Evolutionary conservation across 257 asterid species (phyloP).

Genomic region (Gentiana macrophylla): DNA sequence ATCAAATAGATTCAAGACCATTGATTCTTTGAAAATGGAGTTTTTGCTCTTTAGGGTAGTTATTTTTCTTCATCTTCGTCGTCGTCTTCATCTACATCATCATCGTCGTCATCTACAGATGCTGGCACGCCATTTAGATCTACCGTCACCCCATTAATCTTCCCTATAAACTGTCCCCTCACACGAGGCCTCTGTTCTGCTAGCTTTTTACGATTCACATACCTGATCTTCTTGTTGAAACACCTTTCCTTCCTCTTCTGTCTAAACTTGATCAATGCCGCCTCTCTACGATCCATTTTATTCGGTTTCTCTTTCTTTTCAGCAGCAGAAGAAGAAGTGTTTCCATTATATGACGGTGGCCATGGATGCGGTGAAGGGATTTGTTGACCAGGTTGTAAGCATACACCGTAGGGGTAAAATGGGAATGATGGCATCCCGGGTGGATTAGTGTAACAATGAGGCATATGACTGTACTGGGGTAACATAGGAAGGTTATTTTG

Average conservation of each 20-base stretch:
- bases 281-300: slow-evolving; percentile 73
- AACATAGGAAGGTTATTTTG: slow-evolving; percentile 33
- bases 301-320: slow-evolving; percentile 24
- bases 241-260: slow-evolving; percentile 91
- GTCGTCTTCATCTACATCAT: slow-evolving; percentile 26
- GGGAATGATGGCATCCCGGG: slow-evolving; percentile 55
- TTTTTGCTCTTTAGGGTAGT: too few species aligned
- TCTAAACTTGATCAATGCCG: slow-evolving; percentile 84
- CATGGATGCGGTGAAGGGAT: slow-evolving; percentile 38
- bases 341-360: slow-evolving; percentile 36
- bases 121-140: slow-evolving; percentile 88
- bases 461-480: slow-evolving; percentile 57
- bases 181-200: slow-evolving; percentile 96
- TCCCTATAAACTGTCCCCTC: slow-evolving; percentile 92
- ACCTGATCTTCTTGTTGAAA: slow-evolving; percentile 89
- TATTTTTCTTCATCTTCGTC: slow-evolving; percentile 15
- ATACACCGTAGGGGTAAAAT: slow-evolving; percentile 56
- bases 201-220: slow-evolving; percentile 72
- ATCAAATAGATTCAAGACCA: too few species aligned
- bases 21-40: too few species aligned
- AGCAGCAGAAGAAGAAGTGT: slow-evolving; percentile 25
- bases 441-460: slow-evolving; percentile 47
- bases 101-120: slow-evolving; percentile 50
- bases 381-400: slow-evolving; percentile 66
- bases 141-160: slow-evolving; percentile 54